Percentiles rank a stretch among this genome's conserved stretches.
Evolutionary conservation across 345 rosid species (phyloP).

Genomic region (Sapria himalayana): DNA sequence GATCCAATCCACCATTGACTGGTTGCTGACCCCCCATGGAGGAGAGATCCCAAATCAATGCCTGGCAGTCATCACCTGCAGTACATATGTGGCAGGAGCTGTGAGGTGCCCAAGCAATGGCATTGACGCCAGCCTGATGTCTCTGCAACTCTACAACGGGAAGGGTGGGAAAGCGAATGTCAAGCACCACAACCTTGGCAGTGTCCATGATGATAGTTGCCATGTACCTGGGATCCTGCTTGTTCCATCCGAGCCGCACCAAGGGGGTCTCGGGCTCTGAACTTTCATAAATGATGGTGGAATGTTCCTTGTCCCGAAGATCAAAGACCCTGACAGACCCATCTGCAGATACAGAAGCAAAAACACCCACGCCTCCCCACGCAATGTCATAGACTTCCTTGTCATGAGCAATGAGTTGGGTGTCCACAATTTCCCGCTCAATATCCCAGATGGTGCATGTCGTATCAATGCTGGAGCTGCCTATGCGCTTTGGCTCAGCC

Average conservation of each 20-base stretch:
- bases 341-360: constrained; percentile 84
- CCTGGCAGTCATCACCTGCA: constrained; percentile 92
- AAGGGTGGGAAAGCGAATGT: constrained; percentile 77
- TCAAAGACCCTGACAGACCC: constrained; percentile 84
- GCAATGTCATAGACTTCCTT: constrained; percentile 95
- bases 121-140: constrained; percentile 77
- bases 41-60: constrained; percentile 87
- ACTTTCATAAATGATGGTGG: constrained; percentile 81
- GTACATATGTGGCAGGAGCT: constrained; percentile 93
- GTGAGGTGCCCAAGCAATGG: constrained; percentile 97
- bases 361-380: constrained; percentile 92
- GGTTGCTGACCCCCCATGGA: constrained; percentile 97
- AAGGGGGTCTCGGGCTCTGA: constrained; percentile 84
- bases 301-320: constrained; percentile 75
- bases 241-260: constrained; percentile 90
- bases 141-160: constrained; percentile 90
- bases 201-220: constrained; percentile 93
- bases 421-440: constrained; percentile 72
- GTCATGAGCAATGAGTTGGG: constrained; percentile 91
- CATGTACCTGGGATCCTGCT: constrained; percentile 95
- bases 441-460: constrained; percentile 96
- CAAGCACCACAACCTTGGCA: constrained; percentile 76
- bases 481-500: constrained; percentile 78
- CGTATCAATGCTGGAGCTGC: constrained; percentile 77
- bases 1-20: constrained; percentile 85